Evolutionary conservation across 441 rosid species (phyloP), one percentile per base, ranked within the genome.

Genomic region (Arabidopsis hybrid): DNA sequence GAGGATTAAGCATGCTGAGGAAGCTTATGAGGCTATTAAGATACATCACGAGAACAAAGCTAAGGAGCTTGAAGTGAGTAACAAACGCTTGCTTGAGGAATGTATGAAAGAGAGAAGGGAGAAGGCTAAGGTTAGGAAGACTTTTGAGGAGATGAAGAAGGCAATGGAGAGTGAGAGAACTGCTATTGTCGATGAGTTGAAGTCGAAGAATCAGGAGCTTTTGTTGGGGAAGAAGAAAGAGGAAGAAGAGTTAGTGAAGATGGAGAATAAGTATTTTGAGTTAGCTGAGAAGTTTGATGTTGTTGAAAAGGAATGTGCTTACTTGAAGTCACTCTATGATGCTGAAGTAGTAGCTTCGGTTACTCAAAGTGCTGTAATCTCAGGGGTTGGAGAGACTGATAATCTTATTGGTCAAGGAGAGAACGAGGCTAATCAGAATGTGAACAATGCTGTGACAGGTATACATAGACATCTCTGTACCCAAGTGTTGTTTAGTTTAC

Each of bases 131-230:
- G n/a, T 47, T 17, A 36, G 14, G n/a, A 69, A 16, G 34, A 47
- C 70, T 57, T 10, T 67, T 26, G 75, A 79, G 47, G 71, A 75
- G n/a, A 16, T 69, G 13, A 62, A 43, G 66, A 69, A 59, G 55
- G 3, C 0, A 4, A 32, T 29, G 43, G 72, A 64, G 49, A 59
- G 61, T 35, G 73, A 67, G 12, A 49, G 35, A 2, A 60, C 60
- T 10, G 56, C 16, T 21, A 34, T 14, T 0, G 60, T 63, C 21
- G 45, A 38, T 1, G 72, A 77, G 29, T 43, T 83, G 17, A 65
- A 12, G 67, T 34, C 35, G 13, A 77, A 21, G 16, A 72, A 55
- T 1, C 34, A 32, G 5, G 81, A 84, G 71, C 42, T 76, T 29
- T 65, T 56, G 69, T 12, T 72, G 60, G 79, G 31, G 3, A 80